Conservation (phyloP, 2,329 filamentous ascomycete species). For the Pestalotiopsis sp. region DNA sequence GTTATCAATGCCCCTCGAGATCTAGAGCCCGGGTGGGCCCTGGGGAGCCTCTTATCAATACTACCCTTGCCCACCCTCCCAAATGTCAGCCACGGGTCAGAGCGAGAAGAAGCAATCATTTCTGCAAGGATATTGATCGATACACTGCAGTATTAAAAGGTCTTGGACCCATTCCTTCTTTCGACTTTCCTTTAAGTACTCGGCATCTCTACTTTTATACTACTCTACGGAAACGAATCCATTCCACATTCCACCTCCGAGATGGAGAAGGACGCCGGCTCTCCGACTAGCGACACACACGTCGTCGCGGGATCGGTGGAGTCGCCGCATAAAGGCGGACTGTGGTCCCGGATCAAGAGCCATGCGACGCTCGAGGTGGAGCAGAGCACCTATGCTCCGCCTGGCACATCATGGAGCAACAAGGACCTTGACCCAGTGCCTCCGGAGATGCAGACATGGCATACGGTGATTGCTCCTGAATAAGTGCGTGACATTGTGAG, state of each 20-base stretch:
- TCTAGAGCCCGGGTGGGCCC: not conserved
- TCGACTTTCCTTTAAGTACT: constrained; percentile 8
- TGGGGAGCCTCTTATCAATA: not conserved
- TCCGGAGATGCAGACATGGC: constrained; percentile 13
- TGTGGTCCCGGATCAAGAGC: constrained; percentile 14
- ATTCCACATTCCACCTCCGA: not conserved
- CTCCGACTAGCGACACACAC: not conserved
- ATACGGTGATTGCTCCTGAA: not conserved
- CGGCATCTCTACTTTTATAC: not conserved
- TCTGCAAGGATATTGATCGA: not conserved
- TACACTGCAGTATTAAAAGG: constrained; percentile 1
- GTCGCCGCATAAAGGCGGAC: not conserved
- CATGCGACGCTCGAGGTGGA: constrained; percentile 15
- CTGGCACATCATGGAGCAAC: constrained; percentile 14
- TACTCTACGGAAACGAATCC: not conserved
- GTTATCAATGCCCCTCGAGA: not conserved
- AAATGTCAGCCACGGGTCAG: not conserved
- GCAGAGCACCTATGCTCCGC: constrained; percentile 16
- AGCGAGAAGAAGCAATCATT: not conserved
- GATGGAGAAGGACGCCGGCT: constrained; percentile 1
- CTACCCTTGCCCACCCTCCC: not conserved
- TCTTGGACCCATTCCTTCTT: not conserved
- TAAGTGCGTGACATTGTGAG: not conserved
- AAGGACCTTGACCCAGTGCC: constrained; percentile 16
- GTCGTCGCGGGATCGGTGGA: constrained; percentile 15